Conservation (phyloP, 1,139 yeast species). For the Blastobotrys malaysiensis region DNA sequence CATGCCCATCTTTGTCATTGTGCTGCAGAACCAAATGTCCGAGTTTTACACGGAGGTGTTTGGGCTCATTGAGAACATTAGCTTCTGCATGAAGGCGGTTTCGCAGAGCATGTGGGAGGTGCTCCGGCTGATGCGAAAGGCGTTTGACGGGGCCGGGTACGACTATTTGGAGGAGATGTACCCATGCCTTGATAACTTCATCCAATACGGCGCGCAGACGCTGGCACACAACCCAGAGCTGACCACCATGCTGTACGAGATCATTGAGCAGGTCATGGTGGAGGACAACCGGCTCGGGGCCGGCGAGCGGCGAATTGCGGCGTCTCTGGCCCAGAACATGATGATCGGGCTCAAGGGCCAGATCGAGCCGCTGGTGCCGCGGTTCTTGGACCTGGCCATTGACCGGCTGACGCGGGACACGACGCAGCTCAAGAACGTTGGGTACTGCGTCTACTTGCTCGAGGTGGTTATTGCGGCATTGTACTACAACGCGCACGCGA, state of each 20-base stretch:
- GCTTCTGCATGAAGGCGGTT: conserved; percentile 66
- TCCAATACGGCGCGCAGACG: conserved; percentile 62
- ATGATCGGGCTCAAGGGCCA: conserved; percentile 41
- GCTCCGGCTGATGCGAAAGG: conserved; percentile 49
- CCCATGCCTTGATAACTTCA: conserved; percentile 70
- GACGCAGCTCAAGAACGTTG: conserved; percentile 31
- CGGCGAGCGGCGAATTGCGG: conserved; percentile 46
- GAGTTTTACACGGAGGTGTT: conserved; percentile 80
- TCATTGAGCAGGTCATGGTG: conserved; percentile 34
- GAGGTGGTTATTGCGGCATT: conserved; percentile 66
- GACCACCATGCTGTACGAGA: conserved; percentile 26
- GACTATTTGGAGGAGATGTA: conserved; percentile 71
- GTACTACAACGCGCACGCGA: conserved; percentile 52
- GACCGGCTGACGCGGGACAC: conserved; percentile 23
- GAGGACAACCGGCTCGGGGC: conserved; percentile 42
- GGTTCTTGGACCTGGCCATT: conserved; percentile 36
- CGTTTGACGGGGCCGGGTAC: conserved; percentile 48
- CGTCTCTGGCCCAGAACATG: conserved; percentile 52
- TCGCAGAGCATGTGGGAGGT: conserved; percentile 75
- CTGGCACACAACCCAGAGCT: conserved; percentile 36
- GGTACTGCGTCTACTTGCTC: conserved; percentile 51
- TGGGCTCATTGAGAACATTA: conserved; percentile 80
- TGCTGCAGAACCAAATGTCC: conserved; percentile 58
- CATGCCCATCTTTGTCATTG: conserved; percentile 65
- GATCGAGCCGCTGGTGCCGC: conserved; percentile 40